These are phyloP conservation scores for Ophiocordyceps robertsii DNA, from an alignment of 2,329 filamentous ascomycete genomes.

Conservation along the genomic window DNA sequence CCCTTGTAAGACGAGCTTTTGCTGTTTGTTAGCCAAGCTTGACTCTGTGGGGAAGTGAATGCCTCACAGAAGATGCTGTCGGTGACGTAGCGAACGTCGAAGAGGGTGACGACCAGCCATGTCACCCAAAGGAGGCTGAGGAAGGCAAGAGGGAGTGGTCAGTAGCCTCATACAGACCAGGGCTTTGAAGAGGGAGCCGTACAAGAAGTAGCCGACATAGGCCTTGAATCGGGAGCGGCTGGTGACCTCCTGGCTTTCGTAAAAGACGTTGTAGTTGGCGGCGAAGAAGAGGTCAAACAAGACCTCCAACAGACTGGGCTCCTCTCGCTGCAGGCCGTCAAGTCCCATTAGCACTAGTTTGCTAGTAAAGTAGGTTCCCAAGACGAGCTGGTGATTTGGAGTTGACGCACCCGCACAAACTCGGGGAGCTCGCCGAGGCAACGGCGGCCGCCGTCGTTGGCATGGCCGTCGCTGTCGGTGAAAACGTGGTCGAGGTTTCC, in stretches of 20 bases:
- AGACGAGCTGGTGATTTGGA: too few species aligned
- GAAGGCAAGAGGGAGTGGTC: not conserved
- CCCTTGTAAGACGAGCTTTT: not conserved
- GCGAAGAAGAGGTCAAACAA: conserved; percentile 30
- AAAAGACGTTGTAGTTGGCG: conserved; percentile 51
- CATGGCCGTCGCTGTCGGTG: not conserved
- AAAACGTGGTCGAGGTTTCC: not conserved
- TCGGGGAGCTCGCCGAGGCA: not conserved
- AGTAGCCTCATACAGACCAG: not conserved
- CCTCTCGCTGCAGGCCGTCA: conserved; percentile 14
- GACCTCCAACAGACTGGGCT: conserved; percentile 21
- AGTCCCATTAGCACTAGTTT: not conserved
- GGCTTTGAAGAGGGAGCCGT: not conserved
- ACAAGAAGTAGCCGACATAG: conserved; percentile 12
- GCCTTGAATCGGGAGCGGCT: conserved; percentile 17
- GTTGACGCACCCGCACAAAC: not conserved
- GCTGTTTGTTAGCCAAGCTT: not conserved
- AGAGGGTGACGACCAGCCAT: not conserved
- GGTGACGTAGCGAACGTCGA: not conserved
- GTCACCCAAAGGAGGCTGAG: not conserved
- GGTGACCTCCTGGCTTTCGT: conserved; percentile 16
- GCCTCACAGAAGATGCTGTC: not conserved
- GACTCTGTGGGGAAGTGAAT: not conserved
- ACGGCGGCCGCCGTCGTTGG: not conserved
- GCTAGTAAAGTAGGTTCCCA: too few species aligned